A percentile compares a stretch with the other conserved stretches of the same genome.
These are phyloP conservation scores for Lodderomyces jiufengensis DNA, from an alignment of 1,139 yeast species.

Conservation along the genomic window DNA sequence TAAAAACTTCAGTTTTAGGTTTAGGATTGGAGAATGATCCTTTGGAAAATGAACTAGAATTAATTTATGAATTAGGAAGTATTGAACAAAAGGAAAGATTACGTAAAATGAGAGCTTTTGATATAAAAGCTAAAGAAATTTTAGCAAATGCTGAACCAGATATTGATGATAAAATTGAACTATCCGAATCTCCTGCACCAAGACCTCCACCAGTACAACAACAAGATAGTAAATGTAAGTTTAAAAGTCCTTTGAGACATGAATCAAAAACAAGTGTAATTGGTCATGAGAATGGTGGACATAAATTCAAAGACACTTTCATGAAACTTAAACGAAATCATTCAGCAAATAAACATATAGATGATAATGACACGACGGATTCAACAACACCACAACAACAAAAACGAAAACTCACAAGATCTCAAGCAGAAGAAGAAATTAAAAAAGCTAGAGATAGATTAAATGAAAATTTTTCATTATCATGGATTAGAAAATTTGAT, in stretches of 20 bases:
- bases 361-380: neutral
- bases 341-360: neutral
- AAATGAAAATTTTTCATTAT: conserved; percentile 50
- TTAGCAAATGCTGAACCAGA: conserved; percentile 11
- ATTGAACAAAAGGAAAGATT: conserved; percentile 36
- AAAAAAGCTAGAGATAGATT: conserved; percentile 34
- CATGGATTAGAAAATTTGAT: conserved; percentile 59
- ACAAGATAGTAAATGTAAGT: conserved; percentile 1
- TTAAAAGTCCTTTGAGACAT: conserved; percentile 5
- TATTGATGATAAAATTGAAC: conserved; percentile 18
- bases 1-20: conserved; percentile 33
- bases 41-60: conserved; percentile 38
- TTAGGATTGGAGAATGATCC: conserved; percentile 40
- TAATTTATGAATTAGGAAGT: conserved; percentile 36
- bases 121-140: conserved; percentile 22
- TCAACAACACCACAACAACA: neutral
- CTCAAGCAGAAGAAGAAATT: conserved; percentile 29
- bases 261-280: neutral
- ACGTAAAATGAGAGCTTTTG: conserved; percentile 28
- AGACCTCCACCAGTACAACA: neutral
- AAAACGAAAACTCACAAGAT: conserved; percentile 12
- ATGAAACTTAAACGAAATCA: neutral
- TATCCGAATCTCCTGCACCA: conserved; percentile 13
- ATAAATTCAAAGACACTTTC: neutral
- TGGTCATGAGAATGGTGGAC: neutral